Evolutionary conservation across 2,329 filamentous ascomycete genomes (phyloP), one percentile per base, ranked within the genome.

Genomic region (Alternaria sp.): DNA sequence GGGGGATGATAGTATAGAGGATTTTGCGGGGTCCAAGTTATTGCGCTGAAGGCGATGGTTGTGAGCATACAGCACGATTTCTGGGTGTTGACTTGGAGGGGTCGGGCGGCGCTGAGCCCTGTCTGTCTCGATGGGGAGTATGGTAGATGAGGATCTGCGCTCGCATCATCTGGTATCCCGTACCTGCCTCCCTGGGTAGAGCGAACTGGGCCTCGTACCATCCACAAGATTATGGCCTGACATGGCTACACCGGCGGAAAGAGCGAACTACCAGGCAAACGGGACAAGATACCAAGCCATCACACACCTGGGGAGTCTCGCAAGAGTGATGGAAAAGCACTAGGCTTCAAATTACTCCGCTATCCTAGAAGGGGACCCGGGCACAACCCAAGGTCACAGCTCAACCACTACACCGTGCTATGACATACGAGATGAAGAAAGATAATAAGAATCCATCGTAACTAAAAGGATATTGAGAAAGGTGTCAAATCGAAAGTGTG

Each of bases 401-500:
- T 64, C 65, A 58, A 63, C 66, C 61, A 70, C 60, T 71, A 70
- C 69, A 72, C 71, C 66, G 61, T 68, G 67, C 72, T 73, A 60
- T 63, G 65, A 78, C 75, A 75, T 73, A 76, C 65, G 69, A 73
- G 67, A 75, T 65, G 68, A 71, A 68, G 49, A 63, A 69, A 66
- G 61, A 60, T 70, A 73, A 75, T 68, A 71, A 70, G 33, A 50
- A 61, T 69, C 70, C 68, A 67, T 73, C 66, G 64, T 68, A 70
- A 78, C 71, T 77, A 79, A 79, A 78, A 74, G 65, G 61, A 77
- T 78, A 79, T 75, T 74, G 68, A 70, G 74, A 74, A 76, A 67
- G 63, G 60, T 66, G 69, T 70, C 64, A 72, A 68, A 63, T 70
- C 61, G 71, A 66, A 72, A 76, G 74, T 68, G 67, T 71, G 67